Evolutionary conservation across 179 eudicot species (phyloP), one percentile per base, ranked within the genome.

Genomic region (Heliamphora pulchella): DNA sequence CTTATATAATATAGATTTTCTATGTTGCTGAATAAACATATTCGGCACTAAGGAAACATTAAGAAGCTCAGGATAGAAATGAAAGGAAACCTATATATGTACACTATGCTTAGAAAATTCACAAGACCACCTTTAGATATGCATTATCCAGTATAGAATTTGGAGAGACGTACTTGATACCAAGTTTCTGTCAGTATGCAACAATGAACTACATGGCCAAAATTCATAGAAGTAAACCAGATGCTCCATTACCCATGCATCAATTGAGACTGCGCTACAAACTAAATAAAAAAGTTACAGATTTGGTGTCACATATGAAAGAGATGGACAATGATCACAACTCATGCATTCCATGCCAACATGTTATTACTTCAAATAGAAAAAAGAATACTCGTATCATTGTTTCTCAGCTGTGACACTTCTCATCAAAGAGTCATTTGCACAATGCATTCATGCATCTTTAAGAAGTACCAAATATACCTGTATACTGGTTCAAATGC

Each of bases 401-500:
- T 7, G 50, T 31, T 65, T 64, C 14, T 3, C 62, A 48, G 46
- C 13, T 48, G 3, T 66, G 7, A 10, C 57, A 47, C 17, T 20
- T 1, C 51, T 62, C 58, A 8, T 54, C 8, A 10, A 54, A 8
- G 0, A 46, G 11, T 70, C 31, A n/a, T 7, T 8, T 31, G 46
- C 18, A 47, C 14, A 22, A 20, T 13, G 18, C 71, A 64, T 20
- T 18, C 11, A 20, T 20, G 48, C 55, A 47, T 17, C 3, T 47
- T 50, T 1, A 5, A 31, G 54, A 20, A 64, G 59, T 31, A 39
- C 57, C 7, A 79, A 50, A 65, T 75, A 78, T 92, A 96, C 99
- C 99, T 86, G 86, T 91, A 96, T 39, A 86, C 78, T 17, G 91
- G 85, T 85, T 94, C 99, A 87, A 83, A 91, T 78, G 89, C 87